Conservation (phyloP, 2,329 filamentous ascomycete species). For the Fusarium annulatum region DNA sequence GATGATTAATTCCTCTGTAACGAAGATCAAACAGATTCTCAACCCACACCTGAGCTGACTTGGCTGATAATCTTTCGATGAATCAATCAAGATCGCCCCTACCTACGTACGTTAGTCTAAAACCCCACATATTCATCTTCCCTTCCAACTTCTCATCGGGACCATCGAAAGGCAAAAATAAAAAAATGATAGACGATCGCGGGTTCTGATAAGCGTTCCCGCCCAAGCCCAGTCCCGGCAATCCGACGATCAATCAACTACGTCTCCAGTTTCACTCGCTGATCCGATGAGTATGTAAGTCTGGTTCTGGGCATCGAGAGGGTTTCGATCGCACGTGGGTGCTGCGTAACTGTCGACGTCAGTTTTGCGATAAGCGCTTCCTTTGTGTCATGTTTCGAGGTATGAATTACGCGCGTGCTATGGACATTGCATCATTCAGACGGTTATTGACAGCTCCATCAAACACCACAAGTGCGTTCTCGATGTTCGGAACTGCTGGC, state of each 20-base stretch:
- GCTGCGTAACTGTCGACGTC: conserved; percentile 35
- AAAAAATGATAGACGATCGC: conserved; percentile 13
- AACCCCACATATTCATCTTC: conserved; percentile 26
- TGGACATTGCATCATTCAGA: conserved; percentile 28
- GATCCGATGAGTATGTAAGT: conserved; percentile 15
- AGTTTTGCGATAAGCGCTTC: conserved; percentile 3
- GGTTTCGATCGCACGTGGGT: conserved; percentile 28
- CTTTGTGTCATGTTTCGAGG: background rate
- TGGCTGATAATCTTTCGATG: conserved; percentile 2
- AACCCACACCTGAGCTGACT: conserved; percentile 26
- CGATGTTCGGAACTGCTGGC: conserved; percentile 1
- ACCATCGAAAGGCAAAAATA: conserved; percentile 5
- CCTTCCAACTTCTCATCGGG: conserved; percentile 26
- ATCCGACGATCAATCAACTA: conserved; percentile 17
- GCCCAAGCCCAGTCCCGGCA: background rate
- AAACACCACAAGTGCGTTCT: background rate
- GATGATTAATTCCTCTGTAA: conserved; percentile 11
- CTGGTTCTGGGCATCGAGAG: conserved; percentile 18
- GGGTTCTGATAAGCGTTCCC: conserved; percentile 29
- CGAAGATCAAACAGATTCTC: conserved; percentile 36
- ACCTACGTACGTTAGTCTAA: background rate
- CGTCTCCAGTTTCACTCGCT: conserved; percentile 2
- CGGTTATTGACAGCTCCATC: background rate
- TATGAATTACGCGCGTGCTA: conserved; percentile 1
- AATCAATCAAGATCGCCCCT: conserved; percentile 7